phyloP scores from a whole-genome alignment of 805 yeast genomes.

The Metschnikowia lachancei region DNA sequence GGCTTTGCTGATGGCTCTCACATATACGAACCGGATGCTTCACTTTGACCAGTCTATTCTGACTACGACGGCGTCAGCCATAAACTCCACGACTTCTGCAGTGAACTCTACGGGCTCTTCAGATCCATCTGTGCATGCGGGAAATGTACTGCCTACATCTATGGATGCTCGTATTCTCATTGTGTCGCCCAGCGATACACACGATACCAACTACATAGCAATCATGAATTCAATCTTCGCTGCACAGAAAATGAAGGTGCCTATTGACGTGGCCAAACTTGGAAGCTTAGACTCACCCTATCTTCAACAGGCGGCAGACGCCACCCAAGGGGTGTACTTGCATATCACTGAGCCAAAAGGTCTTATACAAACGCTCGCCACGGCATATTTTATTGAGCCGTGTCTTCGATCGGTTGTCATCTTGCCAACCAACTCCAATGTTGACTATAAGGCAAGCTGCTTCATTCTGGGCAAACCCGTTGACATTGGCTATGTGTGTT shows the following conservation, averaged over 20 bases:
- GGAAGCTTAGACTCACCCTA: constrained; percentile 66
- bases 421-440: constrained; percentile 77
- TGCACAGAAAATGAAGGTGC: constrained; percentile 86
- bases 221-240: constrained; percentile 95
- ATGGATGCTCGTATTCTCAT: constrained; percentile 43
- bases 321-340: constrained; percentile 87
- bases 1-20: constrained; percentile 77
- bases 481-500: constrained; percentile 91
- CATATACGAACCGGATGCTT: constrained; percentile 70
- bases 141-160: constrained; percentile 19
- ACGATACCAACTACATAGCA: constrained; percentile 75
- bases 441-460: constrained; percentile 94
- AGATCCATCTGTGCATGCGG: constrained; percentile 13
- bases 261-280: constrained; percentile 87
- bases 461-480: constrained; percentile 86
- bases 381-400: constrained; percentile 87
- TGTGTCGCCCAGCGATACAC: constrained; percentile 73
- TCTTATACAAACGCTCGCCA: constrained; percentile 72
- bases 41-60: constrained; percentile 46
- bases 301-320: constrained; percentile 92
- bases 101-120: constrained; percentile 15
- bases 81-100: constrained; percentile 36
- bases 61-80: constrained; percentile 45
- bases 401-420: constrained; percentile 71
- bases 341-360: constrained; percentile 68